Evolutionary conservation across 2,329 filamentous ascomycete genomes (phyloP).

Genomic region (Colletotrichum liaoningense): DNA sequence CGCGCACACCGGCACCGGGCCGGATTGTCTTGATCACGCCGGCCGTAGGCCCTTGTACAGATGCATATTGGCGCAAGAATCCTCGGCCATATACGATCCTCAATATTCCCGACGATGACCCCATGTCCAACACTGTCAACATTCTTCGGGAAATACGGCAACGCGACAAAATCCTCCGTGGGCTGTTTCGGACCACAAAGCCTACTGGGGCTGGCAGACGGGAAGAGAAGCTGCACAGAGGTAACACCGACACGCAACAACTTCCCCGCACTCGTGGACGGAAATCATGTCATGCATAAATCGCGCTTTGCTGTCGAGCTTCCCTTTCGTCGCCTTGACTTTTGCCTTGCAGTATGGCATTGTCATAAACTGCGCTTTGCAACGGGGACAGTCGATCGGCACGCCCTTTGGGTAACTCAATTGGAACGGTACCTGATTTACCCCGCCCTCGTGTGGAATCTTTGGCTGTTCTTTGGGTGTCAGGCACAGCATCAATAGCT

Average conservation of each 20-base stretch:
- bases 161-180: slow-evolving; percentile 16
- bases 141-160: slow-evolving; percentile 5
- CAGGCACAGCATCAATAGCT: background rate
- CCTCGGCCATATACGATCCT: background rate
- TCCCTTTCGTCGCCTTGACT: slow-evolving; percentile 16
- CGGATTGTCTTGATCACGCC: background rate
- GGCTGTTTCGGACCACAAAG: slow-evolving; percentile 25
- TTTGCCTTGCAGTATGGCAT: slow-evolving; percentile 17
- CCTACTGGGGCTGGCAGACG: slow-evolving; percentile 6
- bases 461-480: background rate
- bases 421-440: slow-evolving; percentile 24
- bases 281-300: slow-evolving; percentile 27
- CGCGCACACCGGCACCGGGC: background rate
- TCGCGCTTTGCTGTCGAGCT: slow-evolving; percentile 17
- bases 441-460: slow-evolving; percentile 19
- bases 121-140: background rate
- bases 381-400: slow-evolving; percentile 11
- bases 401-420: slow-evolving; percentile 19
- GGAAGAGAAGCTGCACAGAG: slow-evolving; percentile 1
- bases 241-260: background rate
- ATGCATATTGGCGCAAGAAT: background rate
- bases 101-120: background rate
- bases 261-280: slow-evolving; percentile 13
- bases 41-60: too few relatives aligned
- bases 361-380: slow-evolving; percentile 18